Evolutionary conservation across 768 basidiomycete species (phyloP).

Genomic region (Trametes sanguinea): DNA sequence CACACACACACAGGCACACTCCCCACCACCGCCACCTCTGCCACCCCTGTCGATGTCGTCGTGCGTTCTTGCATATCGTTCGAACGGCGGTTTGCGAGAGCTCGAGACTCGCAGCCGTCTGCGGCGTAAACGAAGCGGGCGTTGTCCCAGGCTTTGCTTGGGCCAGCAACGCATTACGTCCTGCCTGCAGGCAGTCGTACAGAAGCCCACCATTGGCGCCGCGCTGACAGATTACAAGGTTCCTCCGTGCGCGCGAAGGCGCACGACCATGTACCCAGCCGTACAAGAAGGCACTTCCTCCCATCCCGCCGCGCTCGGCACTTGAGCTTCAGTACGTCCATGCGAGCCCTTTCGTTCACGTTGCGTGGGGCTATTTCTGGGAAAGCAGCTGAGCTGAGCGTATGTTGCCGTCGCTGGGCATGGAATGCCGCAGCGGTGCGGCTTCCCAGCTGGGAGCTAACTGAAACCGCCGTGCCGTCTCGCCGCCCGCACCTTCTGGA

Average conservation of each 20-base stretch:
- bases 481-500: neutral
- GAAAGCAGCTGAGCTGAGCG: too few relatives aligned
- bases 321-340: neutral
- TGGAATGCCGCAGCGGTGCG: too few relatives aligned
- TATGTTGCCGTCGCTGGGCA: too few relatives aligned
- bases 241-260: neutral
- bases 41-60: neutral
- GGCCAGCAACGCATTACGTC: too few relatives aligned
- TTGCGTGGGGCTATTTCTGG: neutral
- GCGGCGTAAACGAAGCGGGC: too few relatives aligned
- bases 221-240: neutral
- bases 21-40: neutral
- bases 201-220: neutral
- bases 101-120: too few relatives aligned
- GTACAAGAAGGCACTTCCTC: neutral
- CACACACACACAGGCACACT: neutral
- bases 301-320: neutral
- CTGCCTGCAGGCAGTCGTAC: neutral
- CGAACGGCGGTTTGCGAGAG: too few relatives aligned
- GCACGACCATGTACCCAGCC: neutral
- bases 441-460: too few relatives aligned
- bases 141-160: too few relatives aligned
- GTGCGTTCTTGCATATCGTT: neutral
- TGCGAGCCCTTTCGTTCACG: neutral
- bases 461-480: too few relatives aligned